Conservation (phyloP, 352 stramenopile species). For the Pythium aquatile region DNA sequence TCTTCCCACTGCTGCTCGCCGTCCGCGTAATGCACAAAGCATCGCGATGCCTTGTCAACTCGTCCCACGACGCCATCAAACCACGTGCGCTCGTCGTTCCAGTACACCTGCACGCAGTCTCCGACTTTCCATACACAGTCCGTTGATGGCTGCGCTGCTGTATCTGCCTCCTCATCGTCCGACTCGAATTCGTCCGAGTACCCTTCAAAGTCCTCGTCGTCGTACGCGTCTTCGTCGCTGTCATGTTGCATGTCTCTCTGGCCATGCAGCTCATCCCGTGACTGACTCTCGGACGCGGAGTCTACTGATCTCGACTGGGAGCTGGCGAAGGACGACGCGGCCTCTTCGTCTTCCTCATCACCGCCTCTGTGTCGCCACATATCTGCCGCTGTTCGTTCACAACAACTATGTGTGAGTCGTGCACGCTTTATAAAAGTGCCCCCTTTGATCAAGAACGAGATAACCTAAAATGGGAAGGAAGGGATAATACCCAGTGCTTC, state of each 20-base stretch:
- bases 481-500: neutral
- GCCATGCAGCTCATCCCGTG: neutral
- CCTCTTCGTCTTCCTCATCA: conserved; percentile 4
- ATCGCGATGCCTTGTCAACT: conserved; percentile 15
- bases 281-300: neutral
- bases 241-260: neutral
- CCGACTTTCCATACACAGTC: conserved; percentile 12
- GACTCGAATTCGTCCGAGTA: conserved; percentile 57
- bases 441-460: neutral
- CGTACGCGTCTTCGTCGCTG: conserved; percentile 24
- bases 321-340: conserved; percentile 5
- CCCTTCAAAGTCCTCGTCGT: conserved; percentile 43
- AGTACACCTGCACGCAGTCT: conserved; percentile 45
- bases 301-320: neutral
- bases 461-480: neutral
- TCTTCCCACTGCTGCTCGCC: conserved; percentile 48
- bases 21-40: conserved; percentile 47
- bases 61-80: conserved; percentile 33
- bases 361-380: neutral
- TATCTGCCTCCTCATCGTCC: conserved; percentile 18
- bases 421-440: conserved; percentile 2
- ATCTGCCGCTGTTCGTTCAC: neutral
- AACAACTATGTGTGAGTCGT: neutral
- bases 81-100: conserved; percentile 44
- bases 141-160: no score